phyloP scores from a whole-genome alignment of 2,329 filamentous ascomycete species.

The Claviceps capensis region DNA sequence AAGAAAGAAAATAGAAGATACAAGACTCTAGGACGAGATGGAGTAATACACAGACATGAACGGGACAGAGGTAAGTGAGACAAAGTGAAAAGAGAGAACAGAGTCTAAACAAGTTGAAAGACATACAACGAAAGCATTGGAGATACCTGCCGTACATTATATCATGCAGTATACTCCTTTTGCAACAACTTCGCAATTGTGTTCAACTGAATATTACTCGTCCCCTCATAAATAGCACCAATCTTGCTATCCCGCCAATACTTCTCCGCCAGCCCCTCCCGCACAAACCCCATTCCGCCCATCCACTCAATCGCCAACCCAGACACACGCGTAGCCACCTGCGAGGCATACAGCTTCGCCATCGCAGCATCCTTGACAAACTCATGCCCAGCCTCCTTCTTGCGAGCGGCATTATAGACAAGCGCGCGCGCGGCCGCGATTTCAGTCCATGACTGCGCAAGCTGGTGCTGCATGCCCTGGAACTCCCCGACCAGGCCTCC shows the following conservation, averaged over 20 bases:
- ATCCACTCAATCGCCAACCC: conserved; percentile 94
- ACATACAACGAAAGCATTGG: neutral
- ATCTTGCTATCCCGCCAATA: conserved; percentile 98
- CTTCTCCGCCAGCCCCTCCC: conserved; percentile 95
- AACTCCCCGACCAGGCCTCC: conserved; percentile 88
- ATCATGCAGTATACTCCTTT: conserved; percentile 41
- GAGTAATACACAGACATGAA: too few relatives aligned
- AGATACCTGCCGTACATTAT: too few relatives aligned
- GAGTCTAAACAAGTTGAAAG: too few relatives aligned
- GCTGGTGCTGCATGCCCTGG: conserved; percentile 98
- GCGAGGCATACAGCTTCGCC: conserved; percentile 91
- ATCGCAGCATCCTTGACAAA: conserved; percentile 95
- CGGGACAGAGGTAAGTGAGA: too few relatives aligned
- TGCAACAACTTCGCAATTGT: conserved; percentile 50
- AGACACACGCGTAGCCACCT: conserved; percentile 79
- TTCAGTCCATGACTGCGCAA: conserved; percentile 90
- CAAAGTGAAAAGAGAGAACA: neutral
- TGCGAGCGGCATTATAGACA: conserved; percentile 90
- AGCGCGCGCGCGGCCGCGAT: conserved; percentile 82
- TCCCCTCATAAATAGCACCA: conserved; percentile 92
- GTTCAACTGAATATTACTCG: conserved; percentile 61
- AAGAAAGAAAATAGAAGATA: too few relatives aligned
- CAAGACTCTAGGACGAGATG: too few relatives aligned
- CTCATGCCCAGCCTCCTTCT: conserved; percentile 94
- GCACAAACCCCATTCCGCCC: conserved; percentile 97